Conservation (phyloP, 352 stramenopile genomes). For the Pythium oligandrum region DNA sequence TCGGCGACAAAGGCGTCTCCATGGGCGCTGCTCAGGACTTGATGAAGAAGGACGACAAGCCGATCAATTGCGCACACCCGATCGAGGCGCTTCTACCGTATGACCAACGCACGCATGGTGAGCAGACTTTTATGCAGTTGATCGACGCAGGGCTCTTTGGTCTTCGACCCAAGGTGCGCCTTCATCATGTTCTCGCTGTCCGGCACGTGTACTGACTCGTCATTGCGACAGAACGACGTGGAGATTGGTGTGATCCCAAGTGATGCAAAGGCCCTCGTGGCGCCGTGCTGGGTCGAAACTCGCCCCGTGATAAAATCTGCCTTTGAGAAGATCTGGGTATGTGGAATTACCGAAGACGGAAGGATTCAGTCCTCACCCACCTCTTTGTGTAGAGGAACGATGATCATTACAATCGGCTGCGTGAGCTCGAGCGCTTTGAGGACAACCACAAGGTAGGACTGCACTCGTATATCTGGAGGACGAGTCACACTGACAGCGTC, state of each 20-base stretch:
- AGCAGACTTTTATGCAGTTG: conserved; percentile 61
- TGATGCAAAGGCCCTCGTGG: conserved; percentile 36
- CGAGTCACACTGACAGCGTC: neutral
- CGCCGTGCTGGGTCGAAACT: conserved; percentile 62
- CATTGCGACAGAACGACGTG: conserved; percentile 31
- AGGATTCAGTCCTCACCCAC: neutral
- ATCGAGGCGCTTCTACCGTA: conserved; percentile 63
- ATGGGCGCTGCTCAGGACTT: conserved; percentile 43
- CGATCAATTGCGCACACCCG: conserved; percentile 39
- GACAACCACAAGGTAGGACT: conserved; percentile 40
- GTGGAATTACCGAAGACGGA: neutral
- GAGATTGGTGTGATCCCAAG: conserved; percentile 73
- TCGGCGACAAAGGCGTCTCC: conserved; percentile 24
- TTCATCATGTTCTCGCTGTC: too few species aligned
- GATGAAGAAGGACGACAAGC: conserved; percentile 26
- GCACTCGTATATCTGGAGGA: neutral
- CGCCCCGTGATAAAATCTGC: conserved; percentile 49
- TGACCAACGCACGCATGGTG: conserved; percentile 44
- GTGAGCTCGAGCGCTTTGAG: conserved; percentile 59
- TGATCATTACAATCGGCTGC: conserved; percentile 41
- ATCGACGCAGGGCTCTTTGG: conserved; percentile 49
- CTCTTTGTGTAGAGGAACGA: conserved; percentile 42
- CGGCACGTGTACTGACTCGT: neutral
- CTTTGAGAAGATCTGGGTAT: conserved; percentile 64
- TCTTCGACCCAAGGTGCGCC: conserved; percentile 56